Evolutionary conservation across 208 protist genomes (phyloP).

Genomic region (Blechomonas ayalai): DNA sequence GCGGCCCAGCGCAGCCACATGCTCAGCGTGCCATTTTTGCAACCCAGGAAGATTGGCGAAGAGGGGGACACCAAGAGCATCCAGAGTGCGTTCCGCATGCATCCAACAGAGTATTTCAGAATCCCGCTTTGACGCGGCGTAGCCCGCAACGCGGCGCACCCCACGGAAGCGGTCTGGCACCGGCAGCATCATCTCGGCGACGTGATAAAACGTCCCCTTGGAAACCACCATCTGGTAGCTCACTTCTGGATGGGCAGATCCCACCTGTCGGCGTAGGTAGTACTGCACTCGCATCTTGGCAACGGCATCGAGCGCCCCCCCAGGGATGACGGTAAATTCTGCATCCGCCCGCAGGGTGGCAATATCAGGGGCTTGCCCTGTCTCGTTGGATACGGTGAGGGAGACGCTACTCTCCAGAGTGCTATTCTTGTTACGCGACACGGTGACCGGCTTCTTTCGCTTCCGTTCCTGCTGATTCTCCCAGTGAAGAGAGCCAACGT

Average conservation of each 20-base stretch:
- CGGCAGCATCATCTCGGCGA: constrained; percentile 32
- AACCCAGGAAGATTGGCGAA: constrained; percentile 79
- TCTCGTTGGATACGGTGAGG: no score
- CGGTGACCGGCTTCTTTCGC: neutral
- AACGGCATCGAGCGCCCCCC: constrained; percentile 56
- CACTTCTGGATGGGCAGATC: neutral
- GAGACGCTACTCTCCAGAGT: neutral
- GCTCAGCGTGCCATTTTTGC: constrained; percentile 60
- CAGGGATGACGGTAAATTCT: constrained; percentile 27
- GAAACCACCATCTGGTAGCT: constrained; percentile 6
- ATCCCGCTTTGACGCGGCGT: constrained; percentile 67
- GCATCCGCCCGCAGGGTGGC: constrained; percentile 8
- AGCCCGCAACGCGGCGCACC: constrained; percentile 29
- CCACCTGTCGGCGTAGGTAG: constrained; percentile 55
- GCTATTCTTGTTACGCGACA: constrained; percentile 1
- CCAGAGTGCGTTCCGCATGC: constrained; percentile 82
- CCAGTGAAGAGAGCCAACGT: constrained; percentile 56
- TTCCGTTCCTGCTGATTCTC: constrained; percentile 27
- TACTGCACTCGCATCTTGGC: constrained; percentile 69
- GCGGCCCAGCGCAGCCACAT: constrained; percentile 30
- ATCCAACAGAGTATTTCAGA: constrained; percentile 85
- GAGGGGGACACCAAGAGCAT: constrained; percentile 53
- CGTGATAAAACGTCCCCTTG: constrained; percentile 33
- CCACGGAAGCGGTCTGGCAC: constrained; percentile 16
- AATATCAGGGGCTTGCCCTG: no score